Evolutionary conservation across 2,329 filamentous ascomycete species (phyloP), one percentile per base, ranked within the genome.

Genomic region (Pyrenophora tritici-repentis): DNA sequence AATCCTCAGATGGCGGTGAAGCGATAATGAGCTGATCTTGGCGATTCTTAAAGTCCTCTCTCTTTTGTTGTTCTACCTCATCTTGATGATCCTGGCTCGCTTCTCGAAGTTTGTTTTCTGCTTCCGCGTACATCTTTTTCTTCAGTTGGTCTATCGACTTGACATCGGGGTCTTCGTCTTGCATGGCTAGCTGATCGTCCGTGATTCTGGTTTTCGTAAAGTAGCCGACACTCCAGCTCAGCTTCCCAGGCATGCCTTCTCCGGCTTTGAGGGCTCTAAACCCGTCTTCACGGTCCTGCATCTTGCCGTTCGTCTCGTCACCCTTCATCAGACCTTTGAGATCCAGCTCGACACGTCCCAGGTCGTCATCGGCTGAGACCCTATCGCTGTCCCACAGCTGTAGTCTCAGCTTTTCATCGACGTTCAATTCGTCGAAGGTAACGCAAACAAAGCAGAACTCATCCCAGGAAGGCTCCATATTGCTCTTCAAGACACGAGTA

Each of bases 361-460:
- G 77, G 62, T 91, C 87, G 60, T 91, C 88, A 63, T 91, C 88
- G 1, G 87, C 87, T 2, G 84, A 87, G 43, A 83, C 81, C 36
- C 85, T 84, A 67, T 91, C 88, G 2, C 86, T 89, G 61, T 91
- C 88, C 88, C 88, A 91, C 0, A 91, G 76, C 63, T 90, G 87
- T 1, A 91, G 65, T 3, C 87, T 81, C 8, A 91, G 68, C 29
- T 82, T 84, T 71, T 90, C 87, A 17, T 86, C 82, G 0, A 89
- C 87, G 54, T 91, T 88, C 9, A 91, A 71, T 66, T 91, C 87
- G 56, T 89, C 84, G 0, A 85, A 80, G 0, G 86, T 86, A 1
- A 91, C 86, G 1, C 89, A 75, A n/a, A 91, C 73, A 50, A 83
- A 87, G 17, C 82, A 82, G 42, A 84, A 87, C 68, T 91, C 88